These are phyloP conservation scores for Paradendryphiella salina DNA, from an alignment of 2,329 filamentous ascomycete species.

Conservation along the genomic window DNA sequence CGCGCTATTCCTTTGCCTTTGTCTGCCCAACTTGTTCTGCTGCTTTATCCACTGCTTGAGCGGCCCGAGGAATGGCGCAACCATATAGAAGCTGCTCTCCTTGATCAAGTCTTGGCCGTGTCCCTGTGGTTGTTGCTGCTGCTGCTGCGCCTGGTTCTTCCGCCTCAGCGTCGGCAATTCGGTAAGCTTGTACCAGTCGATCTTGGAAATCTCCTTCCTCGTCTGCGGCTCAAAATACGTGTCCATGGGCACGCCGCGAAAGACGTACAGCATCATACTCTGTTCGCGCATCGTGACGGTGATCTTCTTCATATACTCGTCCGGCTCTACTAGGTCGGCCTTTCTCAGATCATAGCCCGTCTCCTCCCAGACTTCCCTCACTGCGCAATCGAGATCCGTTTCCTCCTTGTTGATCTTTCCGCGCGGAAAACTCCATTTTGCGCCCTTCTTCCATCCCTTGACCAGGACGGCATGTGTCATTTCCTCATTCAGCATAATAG, in stretches of 20 bases:
- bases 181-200: conserved; percentile 89
- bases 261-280: conserved; percentile 89
- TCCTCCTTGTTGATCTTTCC: conserved; percentile 99
- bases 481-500: conserved; percentile 87
- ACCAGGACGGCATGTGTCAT: conserved; percentile 95
- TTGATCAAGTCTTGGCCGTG: conserved; percentile 60
- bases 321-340: conserved; percentile 72
- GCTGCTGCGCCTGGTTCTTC: conserved; percentile 63
- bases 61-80: conserved; percentile 84
- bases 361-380: conserved; percentile 94
- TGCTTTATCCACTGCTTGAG: conserved; percentile 89
- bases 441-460: conserved; percentile 96
- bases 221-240: conserved; percentile 87
- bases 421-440: conserved; percentile 93
- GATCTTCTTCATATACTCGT: conserved; percentile 77
- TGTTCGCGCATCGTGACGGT: conserved; percentile 90
- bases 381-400: conserved; percentile 87
- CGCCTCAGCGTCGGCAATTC: conserved; percentile 83
- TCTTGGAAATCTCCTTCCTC: conserved; percentile 96
- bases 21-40: conserved; percentile 73
- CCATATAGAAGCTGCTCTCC: conserved; percentile 95
- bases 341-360: conserved; percentile 82
- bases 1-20: conserved; percentile 43
- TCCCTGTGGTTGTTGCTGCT: conserved; percentile 55
- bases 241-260: conserved; percentile 83